Percentiles rank a stretch among this genome's conserved stretches.
These are phyloP conservation scores for Tricholomella constricta DNA, from an alignment of 768 basidiomycete species.

Conservation along the genomic window DNA sequence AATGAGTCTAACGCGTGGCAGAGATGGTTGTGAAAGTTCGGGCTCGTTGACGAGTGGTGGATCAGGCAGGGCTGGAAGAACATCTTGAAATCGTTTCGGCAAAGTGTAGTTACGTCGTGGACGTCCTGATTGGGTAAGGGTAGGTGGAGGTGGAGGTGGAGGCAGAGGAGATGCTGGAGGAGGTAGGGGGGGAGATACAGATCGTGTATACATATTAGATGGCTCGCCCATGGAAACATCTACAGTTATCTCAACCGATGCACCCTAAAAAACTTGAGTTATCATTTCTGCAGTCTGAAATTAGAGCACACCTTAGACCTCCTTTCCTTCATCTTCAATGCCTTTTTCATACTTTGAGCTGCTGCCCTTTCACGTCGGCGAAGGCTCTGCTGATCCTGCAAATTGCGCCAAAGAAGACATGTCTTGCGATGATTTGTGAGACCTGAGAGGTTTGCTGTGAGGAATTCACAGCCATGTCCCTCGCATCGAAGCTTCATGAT, in stretches of 20 bases:
- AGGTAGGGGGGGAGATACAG: conserved; percentile 3
- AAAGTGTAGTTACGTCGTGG: conserved; percentile 12
- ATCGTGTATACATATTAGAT: neutral
- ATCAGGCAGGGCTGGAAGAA: conserved; percentile 10
- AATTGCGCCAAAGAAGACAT: neutral
- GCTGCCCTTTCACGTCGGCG: neutral
- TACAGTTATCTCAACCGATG: neutral
- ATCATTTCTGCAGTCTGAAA: neutral
- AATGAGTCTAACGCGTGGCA: conserved; percentile 16
- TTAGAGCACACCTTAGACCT: neutral
- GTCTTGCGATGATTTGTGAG: neutral
- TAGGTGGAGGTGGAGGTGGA: conserved; percentile 5
- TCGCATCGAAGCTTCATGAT: neutral
- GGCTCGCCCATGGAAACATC: neutral
- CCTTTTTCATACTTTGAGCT: neutral
- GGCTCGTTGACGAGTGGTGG: neutral
- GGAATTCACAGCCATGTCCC: neutral
- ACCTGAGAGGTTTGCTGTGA: neutral
- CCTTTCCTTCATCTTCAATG: neutral
- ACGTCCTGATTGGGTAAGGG: conserved; percentile 17
- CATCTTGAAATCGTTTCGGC: conserved; percentile 16
- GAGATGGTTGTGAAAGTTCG: neutral
- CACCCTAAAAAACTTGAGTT: neutral
- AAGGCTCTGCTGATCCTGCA: neutral
- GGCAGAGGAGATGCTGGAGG: neutral